Evolutionary conservation across 352 stramenopile genomes (phyloP), one percentile per base, ranked within the genome.

Genomic region (Pythium brassicae): DNA sequence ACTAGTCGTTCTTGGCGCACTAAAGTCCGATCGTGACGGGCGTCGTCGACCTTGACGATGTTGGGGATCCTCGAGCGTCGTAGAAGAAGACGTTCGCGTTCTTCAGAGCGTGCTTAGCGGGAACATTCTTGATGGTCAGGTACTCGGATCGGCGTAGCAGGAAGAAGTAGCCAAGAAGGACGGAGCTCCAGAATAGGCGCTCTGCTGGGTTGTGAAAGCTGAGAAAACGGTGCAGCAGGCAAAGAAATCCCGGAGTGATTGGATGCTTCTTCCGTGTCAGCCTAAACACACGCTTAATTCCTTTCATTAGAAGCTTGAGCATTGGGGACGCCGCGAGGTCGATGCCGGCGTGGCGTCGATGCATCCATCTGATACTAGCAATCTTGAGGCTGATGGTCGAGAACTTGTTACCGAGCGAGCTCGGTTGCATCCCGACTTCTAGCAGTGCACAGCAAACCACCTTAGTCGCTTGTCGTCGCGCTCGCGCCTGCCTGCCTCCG

Each of bases 1-100:
- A 67, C 48, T 72, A 56, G 35, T 65, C 57, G 14, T 66, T 71
- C 55, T 69, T 27, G 0, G 53, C 37, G 2, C 60, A 50, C 43
- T 63, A 39, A 1, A 72, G 17, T 0, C 62, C 54, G 12, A 72
- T 61, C 0, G 61, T 68, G 1, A 69, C 59, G 0, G 59, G 43
- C 1, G 56, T 62, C 2, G 66, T 48, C 10, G 39, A 9, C 6
- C 5, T 32, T 42, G 63, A 6, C 7, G 12, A 22, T 4, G 20
- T 2, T 46, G 1, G 12, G 4, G 19, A 25, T 1, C 40, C 15
- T 20, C 20, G 15, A 22, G 17, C 20, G 40, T 46, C 20, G 1
- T 3, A 46, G 40, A 46, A 46, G 40, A 25, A 46, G 4, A 22
- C 17, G 19, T 46, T 46, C 17, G 0, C 19, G 40, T n/a, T 9